Evolutionary conservation across 1,139 yeast species (phyloP), one percentile per base, ranked within the genome.

Genomic region (Hemisphaericaspora xylanilytica): DNA sequence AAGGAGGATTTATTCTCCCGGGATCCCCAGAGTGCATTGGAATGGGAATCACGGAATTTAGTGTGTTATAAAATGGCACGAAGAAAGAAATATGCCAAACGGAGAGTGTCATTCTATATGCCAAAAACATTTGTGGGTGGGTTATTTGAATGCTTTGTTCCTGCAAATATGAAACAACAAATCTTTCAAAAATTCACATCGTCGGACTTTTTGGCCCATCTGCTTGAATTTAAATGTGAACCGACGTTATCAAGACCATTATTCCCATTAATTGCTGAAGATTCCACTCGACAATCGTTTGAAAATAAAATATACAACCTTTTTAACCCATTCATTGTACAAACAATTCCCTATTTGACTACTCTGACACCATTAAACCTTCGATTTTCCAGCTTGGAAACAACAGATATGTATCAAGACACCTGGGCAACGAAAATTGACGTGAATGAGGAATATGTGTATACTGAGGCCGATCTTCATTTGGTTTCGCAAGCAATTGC

Each of bases 121-220:
- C 88, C 90, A 0, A 65, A 69, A 32, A 72, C 83, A 0, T 73
- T 78, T 57, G 77, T 85, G 2, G 94, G 94, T 5, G 90, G 82
- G 0, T 48, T 85, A 6, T 85, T 71, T 53, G 72, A 73, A 45
- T 81, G 87, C 50, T 63, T 71, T 3, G 46, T 73, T 1, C 53
- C 67, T 2, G 43, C 47, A 6, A 57, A 42, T 40, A 45, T 28
- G 48, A 62, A 53, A 37, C 39, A 38, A 11, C 40, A 51, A 27
- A 42, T 60, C 2, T 50, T 61, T 22, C 46, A 50, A 30, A 44
- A 44, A 10, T 47, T 58, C 20, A 36, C 43, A 2, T 32, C 50
- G 2, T 36, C 41, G 6, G 53, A 55, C 11, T 45, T 55, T 13
- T 35, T 60, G 18, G 45, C 50, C 18, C 48, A 50, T 4, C 46